A percentile compares a stretch with the other conserved stretches of the same genome.
Evolutionary conservation across 768 basidiomycete species (phyloP).

Genomic region (Russula sp.): DNA sequence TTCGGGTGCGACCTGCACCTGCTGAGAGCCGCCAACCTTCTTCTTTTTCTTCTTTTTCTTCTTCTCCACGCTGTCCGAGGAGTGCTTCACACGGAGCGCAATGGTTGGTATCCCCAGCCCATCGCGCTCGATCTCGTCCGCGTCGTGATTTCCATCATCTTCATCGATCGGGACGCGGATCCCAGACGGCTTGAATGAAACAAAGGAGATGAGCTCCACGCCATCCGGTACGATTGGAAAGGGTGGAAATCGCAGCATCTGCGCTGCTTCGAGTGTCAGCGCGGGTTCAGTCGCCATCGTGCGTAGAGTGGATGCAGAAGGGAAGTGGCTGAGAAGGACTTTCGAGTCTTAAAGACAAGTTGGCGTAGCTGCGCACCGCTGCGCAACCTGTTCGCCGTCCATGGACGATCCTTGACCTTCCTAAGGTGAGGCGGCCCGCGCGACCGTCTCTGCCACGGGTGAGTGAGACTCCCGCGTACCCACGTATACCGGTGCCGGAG

Average conservation of each 20-base stretch:
- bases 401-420: background rate
- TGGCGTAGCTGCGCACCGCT: slow-evolving; percentile 2
- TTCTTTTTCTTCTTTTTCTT: slow-evolving; percentile 49
- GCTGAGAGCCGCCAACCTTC: slow-evolving; percentile 29
- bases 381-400: background rate
- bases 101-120: slow-evolving; percentile 63
- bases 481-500: too few species aligned
- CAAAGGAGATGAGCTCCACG: slow-evolving; percentile 49
- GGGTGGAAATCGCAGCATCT: slow-evolving; percentile 38
- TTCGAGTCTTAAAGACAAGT: background rate
- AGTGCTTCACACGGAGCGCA: slow-evolving; percentile 45
- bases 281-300: background rate
- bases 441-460: background rate
- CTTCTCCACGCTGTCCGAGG: slow-evolving; percentile 50
- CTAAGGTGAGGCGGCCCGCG: background rate
- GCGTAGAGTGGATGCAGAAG: background rate
- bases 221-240: slow-evolving; percentile 43
- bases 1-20: slow-evolving; percentile 23
- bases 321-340: background rate
- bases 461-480: too few species aligned
- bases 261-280: slow-evolving; percentile 5
- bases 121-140: slow-evolving; percentile 52
- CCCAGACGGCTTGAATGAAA: slow-evolving; percentile 49
- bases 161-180: slow-evolving; percentile 46
- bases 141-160: slow-evolving; percentile 22